These are phyloP conservation scores for Amylostereum chailletii DNA, from an alignment of 1,284 basidiomycete species.

Conservation along the genomic window DNA sequence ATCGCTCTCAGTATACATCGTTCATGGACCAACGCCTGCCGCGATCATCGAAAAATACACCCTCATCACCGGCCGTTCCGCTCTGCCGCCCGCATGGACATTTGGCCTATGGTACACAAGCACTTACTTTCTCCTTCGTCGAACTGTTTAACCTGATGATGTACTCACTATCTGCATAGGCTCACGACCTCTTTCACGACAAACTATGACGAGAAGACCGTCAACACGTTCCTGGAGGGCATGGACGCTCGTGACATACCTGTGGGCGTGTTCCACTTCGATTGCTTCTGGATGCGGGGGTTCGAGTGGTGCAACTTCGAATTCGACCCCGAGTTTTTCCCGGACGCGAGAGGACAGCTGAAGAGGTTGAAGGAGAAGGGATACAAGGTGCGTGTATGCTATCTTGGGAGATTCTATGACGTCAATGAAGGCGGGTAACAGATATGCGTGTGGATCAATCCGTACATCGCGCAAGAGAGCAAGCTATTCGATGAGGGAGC, in stretches of 20 bases:
- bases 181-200: constrained; percentile 72
- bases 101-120: constrained; percentile 49
- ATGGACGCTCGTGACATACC: constrained; percentile 61
- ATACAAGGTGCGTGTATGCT: constrained; percentile 49
- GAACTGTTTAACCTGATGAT: background rate
- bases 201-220: constrained; percentile 57
- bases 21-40: constrained; percentile 50
- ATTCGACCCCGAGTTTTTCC: constrained; percentile 71
- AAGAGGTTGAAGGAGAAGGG: constrained; percentile 59
- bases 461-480: constrained; percentile 62
- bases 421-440: background rate
- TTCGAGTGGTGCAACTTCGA: constrained; percentile 77
- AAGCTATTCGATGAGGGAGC: constrained; percentile 64
- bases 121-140: background rate
- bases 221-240: constrained; percentile 59
- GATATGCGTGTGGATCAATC: constrained; percentile 37
- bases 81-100: constrained; percentile 62
- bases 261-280: constrained; percentile 72
- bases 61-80: constrained; percentile 56
- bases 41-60: constrained; percentile 57
- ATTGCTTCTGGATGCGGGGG: constrained; percentile 79
- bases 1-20: constrained; percentile 59
- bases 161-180: constrained; percentile 18
- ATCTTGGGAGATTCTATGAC: no score
- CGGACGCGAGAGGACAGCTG: constrained; percentile 61